Conservation (phyloP, 2,329 filamentous ascomycete species). For the Alternaria dauci region DNA sequence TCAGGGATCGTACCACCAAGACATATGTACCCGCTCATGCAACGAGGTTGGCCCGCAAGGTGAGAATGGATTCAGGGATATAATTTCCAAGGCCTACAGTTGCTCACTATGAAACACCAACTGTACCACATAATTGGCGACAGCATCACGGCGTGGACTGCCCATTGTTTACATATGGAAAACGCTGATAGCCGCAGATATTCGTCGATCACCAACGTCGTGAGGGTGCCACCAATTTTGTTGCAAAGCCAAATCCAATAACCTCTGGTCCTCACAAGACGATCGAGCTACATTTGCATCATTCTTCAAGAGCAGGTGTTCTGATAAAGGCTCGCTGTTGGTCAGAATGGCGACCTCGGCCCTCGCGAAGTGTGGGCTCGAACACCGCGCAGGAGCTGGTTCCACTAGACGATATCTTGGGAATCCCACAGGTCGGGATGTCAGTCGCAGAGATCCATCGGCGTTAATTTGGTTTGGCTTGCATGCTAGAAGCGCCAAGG, state of each 20-base stretch:
- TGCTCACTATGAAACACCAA: neutral
- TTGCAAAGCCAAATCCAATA: neutral
- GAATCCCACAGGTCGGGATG: neutral
- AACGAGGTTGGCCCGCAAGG: neutral
- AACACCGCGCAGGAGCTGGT: neutral
- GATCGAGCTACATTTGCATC: neutral
- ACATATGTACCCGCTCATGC: neutral
- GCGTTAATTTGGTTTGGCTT: slow-evolving; percentile 1
- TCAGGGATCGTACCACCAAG: neutral
- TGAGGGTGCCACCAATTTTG: neutral
- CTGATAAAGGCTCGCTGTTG: neutral
- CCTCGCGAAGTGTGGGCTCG: neutral
- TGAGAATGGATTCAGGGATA: neutral
- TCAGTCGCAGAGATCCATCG: neutral
- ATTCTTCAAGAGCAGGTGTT: neutral
- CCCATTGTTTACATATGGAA: neutral
- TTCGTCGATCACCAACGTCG: neutral
- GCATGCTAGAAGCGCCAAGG: neutral
- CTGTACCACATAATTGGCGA: neutral
- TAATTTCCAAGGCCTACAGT: neutral
- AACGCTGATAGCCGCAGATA: neutral
- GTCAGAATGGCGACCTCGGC: neutral
- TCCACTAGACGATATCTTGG: neutral
- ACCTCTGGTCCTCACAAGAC: neutral
- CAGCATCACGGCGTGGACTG: too few relatives aligned